Evolutionary conservation across 2,329 filamentous ascomycete species (phyloP), one percentile per base, ranked within the genome.

Genomic region (Colletotrichum chlorophyti): DNA sequence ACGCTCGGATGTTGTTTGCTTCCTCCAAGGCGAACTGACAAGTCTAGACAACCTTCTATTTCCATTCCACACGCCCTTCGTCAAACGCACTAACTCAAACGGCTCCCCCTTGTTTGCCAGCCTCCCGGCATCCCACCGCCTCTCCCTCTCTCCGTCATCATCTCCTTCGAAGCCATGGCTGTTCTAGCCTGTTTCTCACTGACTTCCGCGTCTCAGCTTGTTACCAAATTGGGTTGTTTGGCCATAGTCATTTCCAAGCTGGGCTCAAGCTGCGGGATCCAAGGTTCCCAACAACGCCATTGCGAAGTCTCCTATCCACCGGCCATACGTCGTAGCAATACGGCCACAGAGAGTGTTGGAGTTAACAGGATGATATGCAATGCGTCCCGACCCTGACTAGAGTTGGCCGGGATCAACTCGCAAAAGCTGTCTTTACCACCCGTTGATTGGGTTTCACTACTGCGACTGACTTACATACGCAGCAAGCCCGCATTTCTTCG

Each of bases 391-490:
- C 55, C 51, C 38, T 45, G 51, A 45, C 43, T 45, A 50, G 51
- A 45, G 7, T 35, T 38, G 32, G 38, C 55, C 21, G 21, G 51
- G 38, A 14, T 40, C 21, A n/a, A 6, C 32, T 14, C 29, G 11
- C 23, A 23, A n/a, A n/a, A n/a, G n/a, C n/a, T n/a, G 26, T 31
- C 19, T 15, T 12, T 15, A 7, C 26, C 23, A 14, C 23, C 29
- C 41, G 32, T 38, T 49, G 29, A 53, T 21, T 37, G 37, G 15
- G 27, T 38, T 21, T 26, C 31, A 34, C 55, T 59, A 50, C 55
- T 59, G 51, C 55, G 45, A 55, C 21, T 55, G 31, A 55, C 51
- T 59, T 55, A 55, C 55, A 59, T 55, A 55, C 43, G 51, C 37
- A 34, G 24, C 45, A 35, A 26, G 51, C 51, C 51, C 38, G 55